Evolutionary conservation across 352 stramenopile genomes (phyloP), one percentile per base, ranked within the genome.

Genomic region (Globisporangium okanoganense): DNA sequence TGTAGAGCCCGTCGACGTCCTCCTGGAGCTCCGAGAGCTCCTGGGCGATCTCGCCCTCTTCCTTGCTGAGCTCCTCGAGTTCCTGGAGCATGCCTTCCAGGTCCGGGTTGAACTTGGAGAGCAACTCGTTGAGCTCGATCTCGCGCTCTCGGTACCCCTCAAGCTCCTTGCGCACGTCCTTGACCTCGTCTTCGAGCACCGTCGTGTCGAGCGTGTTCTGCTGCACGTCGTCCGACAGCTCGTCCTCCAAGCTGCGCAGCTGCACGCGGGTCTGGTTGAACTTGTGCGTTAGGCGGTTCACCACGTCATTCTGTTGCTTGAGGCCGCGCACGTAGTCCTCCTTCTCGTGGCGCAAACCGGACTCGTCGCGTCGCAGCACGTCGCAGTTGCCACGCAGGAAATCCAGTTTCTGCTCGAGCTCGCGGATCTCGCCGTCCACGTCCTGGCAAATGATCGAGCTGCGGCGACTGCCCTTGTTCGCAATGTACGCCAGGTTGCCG

Each of bases 401-500:
- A 6, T 88, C 47, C 0, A 87, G 50, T 29, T 74, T 75, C 18
- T 84, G 71, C 56, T 82, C 67, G 2, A 89, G 47, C 18, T 94
- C 82, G n/a, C 40, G 59, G 8, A 88, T 73, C 16, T 90, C 81
- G 10, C 66, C 78, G 50, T 89, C 77, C 9, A 88, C 70, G 61
- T 94, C 83, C 35, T 86, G 79, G 48, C 76, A 87, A 59, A 94
- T 88, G 55, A 92, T 85, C 12, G 78, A 79, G 31, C 82, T 90
- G 14, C 78, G 77, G 3, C 64, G 69, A 58, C 67, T 70, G 10
- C 75, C 73, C 55, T 92, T 91, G 62, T 92, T 87, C 3, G 80
- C 78, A 66, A 95, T 92, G 61, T 86, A 94, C 20, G 83, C 76
- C 65, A 93, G 65, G 62, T 94, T 94, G 10, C 83, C 85, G 5